Base-by-base conservation (phyloP, 306 rosid genomes). In the Cucurbita argyrosperma region DNA sequence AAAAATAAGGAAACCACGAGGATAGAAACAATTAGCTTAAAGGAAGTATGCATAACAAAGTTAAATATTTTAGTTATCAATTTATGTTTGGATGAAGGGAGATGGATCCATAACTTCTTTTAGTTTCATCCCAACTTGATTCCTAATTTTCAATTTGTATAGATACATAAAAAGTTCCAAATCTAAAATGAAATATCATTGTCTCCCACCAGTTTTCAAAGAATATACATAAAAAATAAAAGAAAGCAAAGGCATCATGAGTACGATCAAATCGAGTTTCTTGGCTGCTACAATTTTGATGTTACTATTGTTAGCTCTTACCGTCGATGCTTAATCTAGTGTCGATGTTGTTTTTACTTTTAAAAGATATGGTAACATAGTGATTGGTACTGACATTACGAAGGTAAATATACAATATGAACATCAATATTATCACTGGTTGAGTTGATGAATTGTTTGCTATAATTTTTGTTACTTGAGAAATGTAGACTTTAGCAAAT, bases 301-400 rank as follows among this genome's bases (percentile, higher is more conserved):
- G 3, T 35, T 13, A 3, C 26, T 26, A 26, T 46, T 46, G 13
- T 10, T 46, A 46, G 10, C 50, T 9, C 13, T 13, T 49, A 49
- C n/a, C 4, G 4, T 49, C 10, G 53, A 49, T 5, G 3, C 56
- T 51, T 10, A 5, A 51, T 51, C 19, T 51, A 18, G 0, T 51
- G 56, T 6, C n/a, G 39, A 26, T 57, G 7, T 9, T 23, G 11
- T 58, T 11, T 77, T 64, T 8, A 59, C 71, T 8, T 42, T 83
- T 16, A 46, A 49, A 2, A 64, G 37, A 3, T 83, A 68, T 38
- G 80, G 80, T 18, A 80, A 52, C 37, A 43, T 67, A 42, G 56
- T 51, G 9, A 5, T 66, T 7, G 43, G 42, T 8, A 9, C 10
- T 3, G 85, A 82, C 43, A 19, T 70, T 2, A 62, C 72, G 0